Conservation (phyloP, 2,329 filamentous ascomycete species). For the Cercospora beticola region DNA sequence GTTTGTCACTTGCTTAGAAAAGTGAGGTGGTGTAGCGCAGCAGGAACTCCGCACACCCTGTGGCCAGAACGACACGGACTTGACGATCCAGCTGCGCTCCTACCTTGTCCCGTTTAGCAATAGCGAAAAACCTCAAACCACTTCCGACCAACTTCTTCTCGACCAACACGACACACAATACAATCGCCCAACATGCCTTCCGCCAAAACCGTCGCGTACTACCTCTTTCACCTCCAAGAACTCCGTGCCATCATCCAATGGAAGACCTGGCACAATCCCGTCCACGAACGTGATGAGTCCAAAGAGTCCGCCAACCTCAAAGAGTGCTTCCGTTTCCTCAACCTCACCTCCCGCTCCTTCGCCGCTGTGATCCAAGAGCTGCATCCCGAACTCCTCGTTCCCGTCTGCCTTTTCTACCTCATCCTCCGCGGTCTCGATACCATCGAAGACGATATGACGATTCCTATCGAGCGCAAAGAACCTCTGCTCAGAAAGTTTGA, state of each 20-base stretch:
- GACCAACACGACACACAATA: not conserved
- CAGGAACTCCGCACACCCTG: not conserved
- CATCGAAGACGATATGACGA: conserved; percentile 98
- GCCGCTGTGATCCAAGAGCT: conserved; percentile 91
- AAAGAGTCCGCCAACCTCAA: conserved; percentile 73
- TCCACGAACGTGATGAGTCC: conserved; percentile 74
- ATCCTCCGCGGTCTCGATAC: conserved; percentile 90
- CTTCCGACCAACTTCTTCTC: not conserved
- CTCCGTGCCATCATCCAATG: conserved; percentile 43
- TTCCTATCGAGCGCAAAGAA: conserved; percentile 77
- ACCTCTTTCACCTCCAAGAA: conserved; percentile 37
- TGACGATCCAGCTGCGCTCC: not conserved
- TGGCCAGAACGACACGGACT: not conserved
- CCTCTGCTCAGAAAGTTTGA: conserved; percentile 82
- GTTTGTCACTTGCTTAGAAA: not conserved
- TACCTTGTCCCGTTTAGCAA: not conserved
- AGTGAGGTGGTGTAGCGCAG: not conserved
- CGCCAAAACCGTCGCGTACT: conserved; percentile 36
- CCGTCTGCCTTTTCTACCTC: conserved; percentile 89
- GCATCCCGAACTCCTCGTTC: conserved; percentile 87
- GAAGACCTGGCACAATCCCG: conserved; percentile 93
- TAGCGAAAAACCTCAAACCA: not conserved
- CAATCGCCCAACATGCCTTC: conserved; percentile 35
- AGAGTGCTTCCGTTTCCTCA: conserved; percentile 82
- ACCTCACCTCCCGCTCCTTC: conserved; percentile 90